Conservation (phyloP, 179 eudicot genomes). For the Vitellaria paradoxa region DNA sequence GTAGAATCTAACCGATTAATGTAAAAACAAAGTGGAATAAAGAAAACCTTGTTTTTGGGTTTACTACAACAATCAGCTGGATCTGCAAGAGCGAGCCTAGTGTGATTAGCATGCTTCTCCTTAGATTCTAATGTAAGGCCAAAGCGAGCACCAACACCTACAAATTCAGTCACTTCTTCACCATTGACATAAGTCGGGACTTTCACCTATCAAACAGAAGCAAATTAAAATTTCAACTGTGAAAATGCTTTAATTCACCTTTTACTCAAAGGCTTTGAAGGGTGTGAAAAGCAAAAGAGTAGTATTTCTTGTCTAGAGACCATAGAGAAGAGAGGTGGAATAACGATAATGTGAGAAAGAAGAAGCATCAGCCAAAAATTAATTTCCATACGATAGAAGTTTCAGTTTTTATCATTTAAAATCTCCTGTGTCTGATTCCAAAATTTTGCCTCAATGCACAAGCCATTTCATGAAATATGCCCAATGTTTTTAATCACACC, state of each 20-base stretch:
- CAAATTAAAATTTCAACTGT: constrained; percentile 1
- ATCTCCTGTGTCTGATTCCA: not conserved
- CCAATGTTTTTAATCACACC: not conserved
- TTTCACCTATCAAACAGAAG: constrained; percentile 61
- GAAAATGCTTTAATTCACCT: not conserved
- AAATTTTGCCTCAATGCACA: not conserved
- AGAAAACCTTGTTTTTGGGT: constrained; percentile 70
- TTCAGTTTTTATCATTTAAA: not conserved
- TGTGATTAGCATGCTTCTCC: constrained; percentile 86
- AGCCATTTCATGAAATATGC: not conserved
- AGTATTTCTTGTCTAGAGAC: not conserved
- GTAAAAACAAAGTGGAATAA: constrained; percentile 1
- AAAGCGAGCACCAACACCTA: constrained; percentile 96
- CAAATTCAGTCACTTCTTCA: constrained; percentile 60
- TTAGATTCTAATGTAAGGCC: constrained; percentile 88
- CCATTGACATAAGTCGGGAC: constrained; percentile 84
- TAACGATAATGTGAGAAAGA: not conserved
- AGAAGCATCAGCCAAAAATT: not conserved
- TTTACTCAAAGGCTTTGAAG: not conserved
- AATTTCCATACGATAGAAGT: not conserved
- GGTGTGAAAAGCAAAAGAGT: not conserved
- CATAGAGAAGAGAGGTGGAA: not conserved
- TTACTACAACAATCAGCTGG: constrained; percentile 92
- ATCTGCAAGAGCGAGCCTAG: constrained; percentile 70
- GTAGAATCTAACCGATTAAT: not conserved